Evolutionary conservation across 1,139 yeast species (phyloP), one percentile per base, ranked within the genome.

Genomic region (Debaryomycetaceae sp.): DNA sequence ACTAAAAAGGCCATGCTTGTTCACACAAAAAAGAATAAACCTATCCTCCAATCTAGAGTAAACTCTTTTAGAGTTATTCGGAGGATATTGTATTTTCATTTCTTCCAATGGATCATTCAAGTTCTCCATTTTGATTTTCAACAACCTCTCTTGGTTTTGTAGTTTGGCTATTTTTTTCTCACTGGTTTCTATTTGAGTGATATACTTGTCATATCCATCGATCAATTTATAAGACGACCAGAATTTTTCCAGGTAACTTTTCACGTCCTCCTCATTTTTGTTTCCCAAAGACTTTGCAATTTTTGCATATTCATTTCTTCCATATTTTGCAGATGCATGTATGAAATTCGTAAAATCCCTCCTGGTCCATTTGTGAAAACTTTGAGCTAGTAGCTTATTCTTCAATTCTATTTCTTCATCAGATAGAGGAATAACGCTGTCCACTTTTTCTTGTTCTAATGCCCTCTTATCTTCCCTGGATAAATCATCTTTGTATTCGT

Each of bases 11-110:
- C 98, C 98, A 50, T 82, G 76, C 48, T 85, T 82, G 58, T 87
- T 75, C 33, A 88, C 85, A 49, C 84, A 81, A 30, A 79, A 67
- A 41, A 94, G 63, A 38, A 92, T 67, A 56, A 86, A 92, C 41
- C 96, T 75, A 56, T 92, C 98, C 58, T 92, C 98, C 1, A 80
- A 73, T 40, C 86, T 86, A 5, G 95, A 83, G 58, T 88, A 92
- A 5, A 87, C 77, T 52, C 94, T 70, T 53, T 88, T 85, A 30
- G 97, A 88, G 57, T 88, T 89, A 55, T 88, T 88, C n/a, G 95
- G 94, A 0, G 97, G 97, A 52, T 89, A 89, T 41, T 78, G 84
- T 32, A 92, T 82, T 17, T 68, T 71, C 60, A 92, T 65, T 42
- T 88, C 88, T 45, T 85, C 84, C 38, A 89, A 61, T 1, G 98